Base-by-base conservation (phyloP, 164 flowering plant species). In the Sedum album region DNA sequence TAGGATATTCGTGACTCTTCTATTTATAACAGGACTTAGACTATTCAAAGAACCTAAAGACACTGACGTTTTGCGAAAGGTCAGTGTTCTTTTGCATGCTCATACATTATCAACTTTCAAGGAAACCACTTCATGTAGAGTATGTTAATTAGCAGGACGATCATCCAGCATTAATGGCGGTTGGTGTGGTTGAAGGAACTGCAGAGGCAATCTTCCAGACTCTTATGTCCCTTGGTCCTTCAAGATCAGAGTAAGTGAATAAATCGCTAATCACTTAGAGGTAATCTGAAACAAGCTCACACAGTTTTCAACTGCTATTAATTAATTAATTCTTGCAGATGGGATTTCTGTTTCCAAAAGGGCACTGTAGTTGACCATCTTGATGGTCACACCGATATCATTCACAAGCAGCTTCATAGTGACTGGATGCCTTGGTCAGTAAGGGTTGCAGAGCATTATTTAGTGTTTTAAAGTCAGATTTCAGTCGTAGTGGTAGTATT, bases 361-460 rank as follows among this genome's bases (percentile, higher is more conserved):
- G 96, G 93, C 33, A 77, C 79, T 66, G 91, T 93, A 74, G 82
- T 93, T 69, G 98, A 90, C 77, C 96, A 88, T 78, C 80, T 93
- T 76, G 96, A 93, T 79, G 98, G 96, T 68, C 98, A 93, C 75
- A 90, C 89, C 2, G 98, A 93, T 71, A 88, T 93, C 46, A 67
- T 93, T 72, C 92, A 93, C 75, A 78, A 78, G 76, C 82, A 83
- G 69, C 70, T 93, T 68, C 77, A 81, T 66, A 76, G 76, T 33
- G 86, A 88, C 60, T 90, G 96, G 96, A 71, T 90, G 69, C 96
- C 96, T 26, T 84, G 96, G 98, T 93, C 25, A 79, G 89, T 68
- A 63, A 41, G 15, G 7, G 17, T 23, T 33, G 15, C 66, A 46
- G 46, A 60, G 55, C 55, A 61, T 68, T 48, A 28, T 48, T 65